These are phyloP conservation scores for Penicillium italicum DNA, from an alignment of 2,329 filamentous ascomycete genomes.

Conservation along the genomic window DNA sequence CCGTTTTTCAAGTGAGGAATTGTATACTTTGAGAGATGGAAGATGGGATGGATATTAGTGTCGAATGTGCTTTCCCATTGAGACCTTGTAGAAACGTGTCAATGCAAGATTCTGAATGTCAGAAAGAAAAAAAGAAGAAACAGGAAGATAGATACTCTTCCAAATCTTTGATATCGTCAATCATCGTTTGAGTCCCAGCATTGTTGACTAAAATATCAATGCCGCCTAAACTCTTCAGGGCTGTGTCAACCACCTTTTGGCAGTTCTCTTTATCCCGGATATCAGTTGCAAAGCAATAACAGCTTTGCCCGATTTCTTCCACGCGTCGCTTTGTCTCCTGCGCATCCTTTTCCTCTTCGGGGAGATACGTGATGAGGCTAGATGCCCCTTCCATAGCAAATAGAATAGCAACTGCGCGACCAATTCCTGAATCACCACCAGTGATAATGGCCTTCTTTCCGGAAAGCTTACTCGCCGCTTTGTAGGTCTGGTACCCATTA, in stretches of 20 bases:
- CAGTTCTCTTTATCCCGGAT: conserved; percentile 64
- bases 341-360: conserved; percentile 72
- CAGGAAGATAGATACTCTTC: conserved; percentile 54
- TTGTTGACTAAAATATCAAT: conserved; percentile 69
- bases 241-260: conserved; percentile 64
- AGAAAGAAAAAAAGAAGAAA: background rate
- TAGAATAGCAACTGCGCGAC: conserved; percentile 68
- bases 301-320: conserved; percentile 62
- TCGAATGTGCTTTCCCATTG: conserved; percentile 78
- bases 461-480: conserved; percentile 68
- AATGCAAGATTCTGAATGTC: background rate
- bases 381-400: conserved; percentile 79
- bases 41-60: conserved; percentile 77
- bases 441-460: conserved; percentile 76
- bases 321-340: conserved; percentile 69
- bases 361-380: conserved; percentile 68
- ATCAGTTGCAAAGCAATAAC: conserved; percentile 61
- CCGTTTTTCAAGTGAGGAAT: conserved; percentile 72
- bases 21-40: conserved; percentile 73
- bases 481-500: conserved; percentile 66
- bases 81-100: conserved; percentile 50
- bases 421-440: conserved; percentile 77
- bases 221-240: conserved; percentile 60
- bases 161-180: conserved; percentile 67
- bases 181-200: conserved; percentile 70